These are phyloP conservation scores for Lactuca saligna DNA, from an alignment of 129 eudicot genomes.

Conservation along the genomic window DNA sequence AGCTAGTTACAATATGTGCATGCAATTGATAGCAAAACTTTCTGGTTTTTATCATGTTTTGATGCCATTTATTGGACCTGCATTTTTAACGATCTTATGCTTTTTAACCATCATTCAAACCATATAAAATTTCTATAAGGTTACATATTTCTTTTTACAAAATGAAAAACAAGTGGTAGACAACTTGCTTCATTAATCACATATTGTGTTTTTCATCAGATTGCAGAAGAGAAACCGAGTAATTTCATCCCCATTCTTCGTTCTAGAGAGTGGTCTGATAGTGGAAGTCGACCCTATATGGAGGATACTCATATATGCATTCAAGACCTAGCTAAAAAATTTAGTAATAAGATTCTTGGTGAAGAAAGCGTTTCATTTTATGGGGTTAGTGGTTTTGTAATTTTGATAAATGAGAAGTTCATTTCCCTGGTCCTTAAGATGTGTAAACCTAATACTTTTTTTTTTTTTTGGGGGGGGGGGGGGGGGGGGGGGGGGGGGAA, in stretches of 20 bases:
- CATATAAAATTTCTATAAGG: no score
- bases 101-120: no score
- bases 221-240: conserved; percentile 44
- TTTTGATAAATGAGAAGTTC: background rate
- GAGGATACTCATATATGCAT: conserved; percentile 93
- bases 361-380: conserved; percentile 82
- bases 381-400: conserved; percentile 63
- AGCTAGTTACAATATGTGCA: no score
- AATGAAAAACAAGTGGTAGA: no score
- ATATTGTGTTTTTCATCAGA: conserved; percentile 29
- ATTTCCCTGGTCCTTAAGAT: background rate
- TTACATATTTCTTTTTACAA: background rate
- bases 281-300: conserved; percentile 79
- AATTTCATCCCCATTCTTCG: conserved; percentile 68
- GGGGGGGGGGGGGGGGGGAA: no score
- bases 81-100: no score
- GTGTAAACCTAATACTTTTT: conserved; percentile 12
- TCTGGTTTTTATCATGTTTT: no score
- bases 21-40: no score
- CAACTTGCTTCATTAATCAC: no score
- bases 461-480: no score
- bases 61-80: no score
- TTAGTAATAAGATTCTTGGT: conserved; percentile 41
- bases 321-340: conserved; percentile 69
- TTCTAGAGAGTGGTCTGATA: conserved; percentile 87